Base-by-base conservation (phyloP, 352 stramenopile genomes). In the Phytophthora cryptogea region DNA sequence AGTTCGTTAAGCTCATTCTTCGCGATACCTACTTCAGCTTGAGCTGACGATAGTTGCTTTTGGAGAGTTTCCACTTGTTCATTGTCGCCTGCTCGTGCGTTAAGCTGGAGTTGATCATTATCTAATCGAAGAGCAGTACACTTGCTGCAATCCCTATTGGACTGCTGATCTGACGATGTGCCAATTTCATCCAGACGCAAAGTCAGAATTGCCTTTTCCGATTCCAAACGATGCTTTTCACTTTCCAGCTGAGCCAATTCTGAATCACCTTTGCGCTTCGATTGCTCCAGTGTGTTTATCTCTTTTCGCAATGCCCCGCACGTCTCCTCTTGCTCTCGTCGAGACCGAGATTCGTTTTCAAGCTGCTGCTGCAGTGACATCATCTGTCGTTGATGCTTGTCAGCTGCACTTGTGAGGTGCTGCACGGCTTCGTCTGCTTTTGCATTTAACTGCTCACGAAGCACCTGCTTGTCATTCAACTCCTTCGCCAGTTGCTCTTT, bases 401-500 rank as follows among this genome's bases (percentile, higher is more conserved):
- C 36, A 0, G 35, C 50, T 16, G 16, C 31, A 30, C 3, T 36
- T 8, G 46, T 37, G 8, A 51, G 47, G 44, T 35, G 43, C 31
- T 60, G 40, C 11, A 39, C 26, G 16, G 10, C 16, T 47, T 71
- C 47, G n/a, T 60, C 44, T 3, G 35, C 35, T 45, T 55, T 44
- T 4, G 41, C 28, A 23, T 75, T 59, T 5, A 79, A 30, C 32
- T 80, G 62, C 42, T 76, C 66, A 4, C 56, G 59, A 16, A 83
- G 39, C 8, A 41, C 40, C 26, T 78, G 77, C 50, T 81, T 76
- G 27, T 80, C 71, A 9, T 77, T 74, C 14, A 62, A 72, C 36
- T 83, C 76, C 37, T 77, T 76, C 23, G 59, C 13, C 8, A 85
- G 42, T 20, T 81, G 68, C 27, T 81, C 66, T 28, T 83, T 80